Evolutionary conservation across 352 stramenopile genomes (phyloP).

Genomic region (Aphanomyces astaci): DNA sequence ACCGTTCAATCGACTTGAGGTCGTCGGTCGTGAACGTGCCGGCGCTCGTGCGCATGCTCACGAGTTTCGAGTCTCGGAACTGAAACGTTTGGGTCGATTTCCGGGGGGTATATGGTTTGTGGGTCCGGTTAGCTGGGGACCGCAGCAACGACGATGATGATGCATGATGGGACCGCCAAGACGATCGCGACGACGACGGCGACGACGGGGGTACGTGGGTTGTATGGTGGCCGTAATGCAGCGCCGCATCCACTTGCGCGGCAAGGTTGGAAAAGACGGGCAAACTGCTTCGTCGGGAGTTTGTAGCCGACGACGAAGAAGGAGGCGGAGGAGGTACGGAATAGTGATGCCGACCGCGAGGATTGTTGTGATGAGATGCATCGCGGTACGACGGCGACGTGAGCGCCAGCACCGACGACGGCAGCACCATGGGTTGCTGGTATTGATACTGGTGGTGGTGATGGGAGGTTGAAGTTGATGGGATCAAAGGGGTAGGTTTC

Average conservation of each 20-base stretch:
- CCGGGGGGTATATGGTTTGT: background rate
- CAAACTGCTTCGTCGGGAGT: background rate
- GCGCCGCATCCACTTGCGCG: background rate
- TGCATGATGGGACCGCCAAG: background rate
- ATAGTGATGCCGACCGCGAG: background rate
- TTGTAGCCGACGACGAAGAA: background rate
- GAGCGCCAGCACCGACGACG: background rate
- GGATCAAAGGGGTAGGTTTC: background rate
- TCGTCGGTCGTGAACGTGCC: background rate
- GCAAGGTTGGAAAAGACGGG: background rate
- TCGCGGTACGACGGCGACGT: background rate
- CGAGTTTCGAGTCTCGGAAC: constrained; percentile 21
- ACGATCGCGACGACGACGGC: background rate
- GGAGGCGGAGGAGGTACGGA: background rate
- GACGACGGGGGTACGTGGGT: background rate
- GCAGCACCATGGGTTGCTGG: background rate
- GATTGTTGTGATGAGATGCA: background rate
- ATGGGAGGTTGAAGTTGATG: too few relatives aligned
- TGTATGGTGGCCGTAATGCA: background rate
- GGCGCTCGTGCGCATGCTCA: constrained; percentile 13
- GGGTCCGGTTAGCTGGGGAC: background rate
- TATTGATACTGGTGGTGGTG: too few relatives aligned
- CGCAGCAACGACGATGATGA: background rate
- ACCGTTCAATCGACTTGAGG: background rate
- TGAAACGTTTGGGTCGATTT: constrained; percentile 20